These are phyloP conservation scores for Avena sativa DNA, from an alignment of 176 grass and related monocot genomes.

Conservation along the genomic window DNA sequence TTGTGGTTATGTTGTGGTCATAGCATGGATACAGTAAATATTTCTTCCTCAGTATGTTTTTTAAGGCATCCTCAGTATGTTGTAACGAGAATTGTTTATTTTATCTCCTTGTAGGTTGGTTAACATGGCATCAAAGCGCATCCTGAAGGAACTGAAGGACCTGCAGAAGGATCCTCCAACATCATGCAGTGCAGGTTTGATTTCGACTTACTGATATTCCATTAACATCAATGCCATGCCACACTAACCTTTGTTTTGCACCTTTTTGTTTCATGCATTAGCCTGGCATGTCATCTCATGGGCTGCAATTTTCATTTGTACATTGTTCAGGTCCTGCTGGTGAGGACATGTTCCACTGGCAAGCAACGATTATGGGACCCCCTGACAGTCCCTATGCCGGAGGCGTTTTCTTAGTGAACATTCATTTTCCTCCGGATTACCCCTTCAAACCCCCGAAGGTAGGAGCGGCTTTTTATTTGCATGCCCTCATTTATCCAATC, in stretches of 20 bases:
- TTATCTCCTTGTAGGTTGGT: slow-evolving; percentile 5
- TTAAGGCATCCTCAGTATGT: not conserved
- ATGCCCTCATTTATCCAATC: not conserved
- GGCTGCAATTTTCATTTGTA: slow-evolving; percentile 28
- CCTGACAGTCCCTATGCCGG: slow-evolving; percentile 67
- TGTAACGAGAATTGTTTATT: not conserved
- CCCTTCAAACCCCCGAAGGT: slow-evolving; percentile 69
- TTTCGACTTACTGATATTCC: no score
- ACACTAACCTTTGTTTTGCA: not conserved
- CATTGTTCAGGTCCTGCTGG: slow-evolving; percentile 60
- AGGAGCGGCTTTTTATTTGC: not conserved
- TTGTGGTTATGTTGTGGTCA: not conserved
- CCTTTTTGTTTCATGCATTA: not conserved
- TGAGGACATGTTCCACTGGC: slow-evolving; percentile 72
- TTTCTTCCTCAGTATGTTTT: not conserved
- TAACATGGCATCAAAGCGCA: slow-evolving; percentile 63
- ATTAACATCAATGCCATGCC: not conserved
- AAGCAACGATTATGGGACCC: slow-evolving; percentile 68
- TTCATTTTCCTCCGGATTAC: slow-evolving; percentile 66
- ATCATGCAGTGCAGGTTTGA: slow-evolving; percentile 63
- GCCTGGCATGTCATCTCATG: slow-evolving; percentile 24
- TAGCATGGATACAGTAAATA: not conserved
- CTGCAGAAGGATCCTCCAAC: slow-evolving; percentile 71
- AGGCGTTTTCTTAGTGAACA: slow-evolving; percentile 66
- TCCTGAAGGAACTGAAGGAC: slow-evolving; percentile 67